Evolutionary conservation across 2,329 filamentous ascomycete genomes (phyloP).

Genomic region (Colletotrichum falcatum): DNA sequence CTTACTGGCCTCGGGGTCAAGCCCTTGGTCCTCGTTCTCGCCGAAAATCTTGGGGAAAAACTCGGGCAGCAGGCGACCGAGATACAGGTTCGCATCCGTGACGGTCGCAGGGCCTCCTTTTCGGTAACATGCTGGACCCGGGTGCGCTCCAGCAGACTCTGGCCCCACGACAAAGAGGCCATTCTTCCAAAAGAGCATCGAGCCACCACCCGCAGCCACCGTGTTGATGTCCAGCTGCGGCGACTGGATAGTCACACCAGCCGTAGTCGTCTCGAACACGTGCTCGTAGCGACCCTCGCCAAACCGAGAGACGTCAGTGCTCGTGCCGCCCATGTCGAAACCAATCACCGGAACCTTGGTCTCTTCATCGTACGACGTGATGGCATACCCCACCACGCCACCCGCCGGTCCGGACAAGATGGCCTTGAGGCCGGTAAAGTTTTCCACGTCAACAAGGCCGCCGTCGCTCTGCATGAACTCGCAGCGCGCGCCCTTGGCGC

Average conservation of each 20-base stretch:
- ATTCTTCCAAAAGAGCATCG: constrained; percentile 86
- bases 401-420: constrained; percentile 93
- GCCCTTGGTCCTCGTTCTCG: constrained; percentile 83
- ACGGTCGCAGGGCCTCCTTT: constrained; percentile 91
- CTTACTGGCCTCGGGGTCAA: constrained; percentile 82
- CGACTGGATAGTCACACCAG: constrained; percentile 93
- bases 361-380: constrained; percentile 87
- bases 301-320: constrained; percentile 90
- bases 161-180: constrained; percentile 92
- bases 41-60: constrained; percentile 98
- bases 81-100: constrained; percentile 91
- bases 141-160: constrained; percentile 89
- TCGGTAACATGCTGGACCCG: constrained; percentile 90
- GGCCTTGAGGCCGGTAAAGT: constrained; percentile 85
- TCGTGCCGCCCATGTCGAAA: constrained; percentile 96
- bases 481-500: constrained; percentile 79
- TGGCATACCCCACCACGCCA: constrained; percentile 91
- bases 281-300: constrained; percentile 89
- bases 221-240: constrained; percentile 96
- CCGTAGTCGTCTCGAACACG: constrained; percentile 93
- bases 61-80: constrained; percentile 86
- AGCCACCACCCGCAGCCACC: constrained; percentile 90
- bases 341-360: constrained; percentile 90
- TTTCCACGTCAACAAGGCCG: constrained; percentile 77
- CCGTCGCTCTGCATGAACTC: constrained; percentile 97